A percentile compares a stretch with the other conserved stretches of the same genome.
These are phyloP conservation scores for Aspergillus glaucus DNA, from an alignment of 2,329 filamentous ascomycete genomes.

Conservation along the genomic window DNA sequence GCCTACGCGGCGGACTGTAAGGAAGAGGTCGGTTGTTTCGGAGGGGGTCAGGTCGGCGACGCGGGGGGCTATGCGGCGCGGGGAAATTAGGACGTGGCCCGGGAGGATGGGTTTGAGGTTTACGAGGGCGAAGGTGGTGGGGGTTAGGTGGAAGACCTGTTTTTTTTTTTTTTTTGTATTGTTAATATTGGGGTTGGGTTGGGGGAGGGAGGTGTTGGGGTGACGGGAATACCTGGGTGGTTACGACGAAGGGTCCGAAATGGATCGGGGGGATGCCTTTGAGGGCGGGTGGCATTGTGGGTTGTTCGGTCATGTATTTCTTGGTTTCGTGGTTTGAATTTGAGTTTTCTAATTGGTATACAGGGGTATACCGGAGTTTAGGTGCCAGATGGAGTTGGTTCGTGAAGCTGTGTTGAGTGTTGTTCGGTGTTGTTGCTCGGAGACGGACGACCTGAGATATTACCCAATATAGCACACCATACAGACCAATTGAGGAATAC, in stretches of 20 bases:
- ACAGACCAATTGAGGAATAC: too few relatives aligned
- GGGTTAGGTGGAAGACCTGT: slow-evolving; percentile 81
- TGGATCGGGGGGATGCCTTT: slow-evolving; percentile 44
- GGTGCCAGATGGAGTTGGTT: too few relatives aligned
- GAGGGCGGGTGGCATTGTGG: slow-evolving; percentile 17
- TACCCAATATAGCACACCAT: too few relatives aligned
- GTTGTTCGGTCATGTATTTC: slow-evolving; percentile 7
- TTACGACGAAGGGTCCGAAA: slow-evolving; percentile 73
- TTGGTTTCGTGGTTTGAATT: not conserved
- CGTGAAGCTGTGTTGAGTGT: too few relatives aligned
- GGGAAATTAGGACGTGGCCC: slow-evolving; percentile 87
- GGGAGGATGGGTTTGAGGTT: slow-evolving; percentile 93
- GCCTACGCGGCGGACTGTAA: slow-evolving; percentile 76
- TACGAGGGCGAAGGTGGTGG: slow-evolving; percentile 77
- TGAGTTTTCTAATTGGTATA: not conserved
- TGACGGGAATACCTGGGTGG: slow-evolving; percentile 55
- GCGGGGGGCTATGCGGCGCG: slow-evolving; percentile 61
- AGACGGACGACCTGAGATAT: too few relatives aligned
- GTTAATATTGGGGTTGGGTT: slow-evolving; percentile 1
- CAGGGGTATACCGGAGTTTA: not conserved
- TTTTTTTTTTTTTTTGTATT: not conserved
- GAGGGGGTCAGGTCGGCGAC: slow-evolving; percentile 65
- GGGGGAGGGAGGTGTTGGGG: not conserved
- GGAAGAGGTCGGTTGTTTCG: slow-evolving; percentile 80
- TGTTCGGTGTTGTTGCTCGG: too few relatives aligned